Evolutionary conservation across 805 yeast genomes (phyloP).

Genomic region (Candida germanica): DNA sequence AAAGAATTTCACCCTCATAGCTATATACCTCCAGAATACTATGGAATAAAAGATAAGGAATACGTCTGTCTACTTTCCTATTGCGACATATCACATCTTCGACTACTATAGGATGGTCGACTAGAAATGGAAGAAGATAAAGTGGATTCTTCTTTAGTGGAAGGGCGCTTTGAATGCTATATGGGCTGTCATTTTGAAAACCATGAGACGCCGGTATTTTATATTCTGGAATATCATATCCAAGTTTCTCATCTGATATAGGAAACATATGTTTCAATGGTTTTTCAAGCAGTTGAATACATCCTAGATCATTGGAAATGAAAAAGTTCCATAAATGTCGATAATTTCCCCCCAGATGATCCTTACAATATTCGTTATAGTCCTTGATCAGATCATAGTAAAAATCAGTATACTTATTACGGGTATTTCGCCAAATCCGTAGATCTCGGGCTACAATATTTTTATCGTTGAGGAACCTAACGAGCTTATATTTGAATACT

Average conservation of each 20-base stretch:
- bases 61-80: background rate
- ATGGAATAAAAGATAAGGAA: slow-evolving; percentile 7
- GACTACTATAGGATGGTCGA: slow-evolving; percentile 9
- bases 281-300: slow-evolving; percentile 10
- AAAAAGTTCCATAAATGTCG: background rate
- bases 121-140: slow-evolving; percentile 13
- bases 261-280: slow-evolving; percentile 9
- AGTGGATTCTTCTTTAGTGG: slow-evolving; percentile 6
- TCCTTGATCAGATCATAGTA: slow-evolving; percentile 6
- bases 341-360: background rate
- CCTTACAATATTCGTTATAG: slow-evolving; percentile 2
- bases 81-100: slow-evolving; percentile 5
- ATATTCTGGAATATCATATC: slow-evolving; percentile 12
- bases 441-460: slow-evolving; percentile 10
- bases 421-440: slow-evolving; percentile 8
- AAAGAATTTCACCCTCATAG: slow-evolving; percentile 14
- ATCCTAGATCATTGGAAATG: slow-evolving; percentile 7
- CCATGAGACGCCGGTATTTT: slow-evolving; percentile 9
- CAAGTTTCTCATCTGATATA: slow-evolving; percentile 1
- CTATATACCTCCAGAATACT: slow-evolving; percentile 13
- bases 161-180: slow-evolving; percentile 8
- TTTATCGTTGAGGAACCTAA: slow-evolving; percentile 13
- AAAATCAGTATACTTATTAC: slow-evolving; percentile 9
- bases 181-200: slow-evolving; percentile 7
- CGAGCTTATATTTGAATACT: slow-evolving; percentile 13